phyloP scores from a whole-genome alignment of 2,329 filamentous ascomycete species.

The Ceratocystis papillata region DNA sequence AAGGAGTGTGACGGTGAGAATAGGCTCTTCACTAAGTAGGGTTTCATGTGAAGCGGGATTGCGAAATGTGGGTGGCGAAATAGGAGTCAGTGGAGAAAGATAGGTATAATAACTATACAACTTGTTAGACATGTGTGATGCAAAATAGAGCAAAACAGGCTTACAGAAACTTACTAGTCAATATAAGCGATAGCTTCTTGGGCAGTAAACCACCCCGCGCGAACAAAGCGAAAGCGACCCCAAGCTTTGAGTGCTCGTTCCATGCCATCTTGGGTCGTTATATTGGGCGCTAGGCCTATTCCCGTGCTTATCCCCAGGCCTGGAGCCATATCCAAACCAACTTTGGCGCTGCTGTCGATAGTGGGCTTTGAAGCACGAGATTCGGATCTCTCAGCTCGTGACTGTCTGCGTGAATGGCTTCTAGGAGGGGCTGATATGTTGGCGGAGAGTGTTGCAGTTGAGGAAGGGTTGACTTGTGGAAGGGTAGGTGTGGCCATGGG shows the following conservation, averaged over 20 bases:
- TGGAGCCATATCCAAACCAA: background rate
- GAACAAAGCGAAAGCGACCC: slow-evolving; percentile 87
- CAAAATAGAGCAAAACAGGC: slow-evolving; percentile 19
- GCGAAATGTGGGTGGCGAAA: slow-evolving; percentile 82
- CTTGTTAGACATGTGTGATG: background rate
- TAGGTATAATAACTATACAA: slow-evolving; percentile 69
- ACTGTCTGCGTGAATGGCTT: slow-evolving; percentile 18
- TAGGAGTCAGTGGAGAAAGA: slow-evolving; percentile 82
- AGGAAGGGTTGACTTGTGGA: slow-evolving; percentile 4
- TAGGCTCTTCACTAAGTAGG: slow-evolving; percentile 80
- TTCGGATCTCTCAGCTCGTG: slow-evolving; percentile 9
- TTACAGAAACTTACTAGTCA: slow-evolving; percentile 55
- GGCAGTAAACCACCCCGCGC: slow-evolving; percentile 90
- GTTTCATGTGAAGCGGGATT: slow-evolving; percentile 68
- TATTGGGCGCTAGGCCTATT: slow-evolving; percentile 35
- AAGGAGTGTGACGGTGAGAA: slow-evolving; percentile 80
- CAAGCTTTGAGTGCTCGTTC: slow-evolving; percentile 69
- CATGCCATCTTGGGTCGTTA: slow-evolving; percentile 26
- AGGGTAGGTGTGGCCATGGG: slow-evolving; percentile 15
- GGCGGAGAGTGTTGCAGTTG: background rate
- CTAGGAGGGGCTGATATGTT: slow-evolving; percentile 2
- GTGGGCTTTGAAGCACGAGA: slow-evolving; percentile 22
- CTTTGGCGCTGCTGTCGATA: slow-evolving; percentile 31
- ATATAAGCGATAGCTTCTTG: slow-evolving; percentile 90
- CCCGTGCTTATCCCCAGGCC: background rate